Evolutionary conservation across 139 green algal genomes (phyloP), one percentile per base, ranked within the genome.

Genomic region (Chlamydomonas schloesseri): DNA sequence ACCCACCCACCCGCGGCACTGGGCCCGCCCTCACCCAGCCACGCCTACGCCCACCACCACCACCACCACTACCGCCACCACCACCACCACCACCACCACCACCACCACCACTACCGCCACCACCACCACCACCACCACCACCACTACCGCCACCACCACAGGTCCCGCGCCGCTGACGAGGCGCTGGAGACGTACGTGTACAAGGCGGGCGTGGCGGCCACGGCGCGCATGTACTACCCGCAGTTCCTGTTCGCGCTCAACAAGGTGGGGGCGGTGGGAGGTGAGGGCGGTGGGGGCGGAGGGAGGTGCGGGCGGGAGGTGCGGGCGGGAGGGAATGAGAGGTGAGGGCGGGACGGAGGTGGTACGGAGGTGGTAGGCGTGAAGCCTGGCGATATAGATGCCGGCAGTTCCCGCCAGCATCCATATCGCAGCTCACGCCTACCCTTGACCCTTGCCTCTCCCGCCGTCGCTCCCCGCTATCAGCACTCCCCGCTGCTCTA

Each of bases 171-270:
- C 24, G 79, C 79, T 0, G 79, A 85, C 46, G 79, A 85, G 50
- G 53, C 15, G 2, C 31, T 85, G 28, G 79, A 85, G 79, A 85
- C 79, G 46, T 76, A 77, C 79, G 62, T 53, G 21, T 33, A 33
- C 33, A 76, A 76, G 79, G 65, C 79, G 23, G 79, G 79, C 26
- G 79, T 85, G 64, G 79, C 79, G 46, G 79, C 79, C 31, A 85
- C 79, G 9, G 65, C 79, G 3, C 65, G 79, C 20, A 75, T 85
- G 79, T 85, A 85, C 79, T 85, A 85, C 79, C 79, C 79, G 65
- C 79, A 85, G 67, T 85, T 85, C 64, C 79, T 85, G 11, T 85
- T 77, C n/a, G 79, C 65, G 20, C 67, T 85, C 29, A n/a, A 76
- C 26, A 76, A 76, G 79, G 79, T 85, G 34, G 10, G 79, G 11